Base-by-base conservation (phyloP, 805 yeast species). In the Candida tammaniensis region DNA sequence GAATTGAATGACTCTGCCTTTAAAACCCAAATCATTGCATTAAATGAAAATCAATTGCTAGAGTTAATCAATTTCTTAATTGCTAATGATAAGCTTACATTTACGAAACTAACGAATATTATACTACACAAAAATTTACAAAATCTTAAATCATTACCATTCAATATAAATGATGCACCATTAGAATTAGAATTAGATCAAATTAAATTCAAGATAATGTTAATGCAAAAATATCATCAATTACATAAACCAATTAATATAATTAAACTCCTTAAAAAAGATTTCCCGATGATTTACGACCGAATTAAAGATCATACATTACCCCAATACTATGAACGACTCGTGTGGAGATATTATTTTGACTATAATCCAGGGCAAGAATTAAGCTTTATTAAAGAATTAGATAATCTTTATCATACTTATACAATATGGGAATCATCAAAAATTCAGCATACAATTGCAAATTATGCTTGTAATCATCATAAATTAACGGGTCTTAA, bases 301-400 rank as follows among this genome's bases (percentile, higher is more conserved):
- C 38, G 48, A 17, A 56, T 65, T 12, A 15, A 40, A 17, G 33
- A 36, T 1, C 36, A 43, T 9, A 33, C 44, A 24, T 46, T 65
- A 11, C 38, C 57, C 16, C 61, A 65, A 10, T 64, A 62, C 32
- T 64, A 64, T 46, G 71, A 66, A 42, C 39, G 71, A 17, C 59
- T 64, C 1, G 51, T 64, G 9, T 66, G 72, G 72, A 61, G 60
- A 38, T 66, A 61, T 41, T 52, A 59, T 38, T 61, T 62, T 36
- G 67, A 64, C 26, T 64, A 60, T 38, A 16, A 22, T 20, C 42
- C 43, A 15, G 42, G 33, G 23, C 45, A 52, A 15, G 61, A 55
- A 42, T 11, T 37, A 8, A 38, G 53, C 38, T 55, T 46, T 24
- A 53, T 66, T 5, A 31, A 37, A 11, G 23, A 31, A 14, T 39